Percentiles rank a stretch among this genome's conserved stretches.
Conservation (phyloP, 164 flowering plant genomes). For the Annona squamosa region DNA sequence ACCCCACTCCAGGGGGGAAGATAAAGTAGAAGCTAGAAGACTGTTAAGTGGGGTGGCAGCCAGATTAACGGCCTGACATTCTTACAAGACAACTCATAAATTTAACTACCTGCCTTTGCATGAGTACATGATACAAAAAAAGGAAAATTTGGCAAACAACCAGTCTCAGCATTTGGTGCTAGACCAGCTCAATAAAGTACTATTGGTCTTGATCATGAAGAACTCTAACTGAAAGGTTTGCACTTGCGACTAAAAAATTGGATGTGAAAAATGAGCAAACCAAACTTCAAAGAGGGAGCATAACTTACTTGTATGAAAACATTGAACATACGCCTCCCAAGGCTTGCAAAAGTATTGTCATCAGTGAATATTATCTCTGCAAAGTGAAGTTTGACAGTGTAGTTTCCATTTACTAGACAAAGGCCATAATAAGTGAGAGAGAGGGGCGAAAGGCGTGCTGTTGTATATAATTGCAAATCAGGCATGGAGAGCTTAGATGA, state of each 20-base stretch:
- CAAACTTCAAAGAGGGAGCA: not conserved
- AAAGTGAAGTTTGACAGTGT: slow-evolving; percentile 78
- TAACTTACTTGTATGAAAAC: slow-evolving; percentile 52
- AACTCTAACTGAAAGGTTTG: not conserved
- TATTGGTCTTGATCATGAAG: not conserved
- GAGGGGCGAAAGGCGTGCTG: slow-evolving; percentile 60
- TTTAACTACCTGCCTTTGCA: too few species aligned
- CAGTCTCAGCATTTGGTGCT: not conserved
- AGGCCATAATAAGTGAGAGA: slow-evolving; percentile 76
- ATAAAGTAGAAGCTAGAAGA: too few species aligned
- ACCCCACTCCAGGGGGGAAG: too few species aligned
- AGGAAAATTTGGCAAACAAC: not conserved
- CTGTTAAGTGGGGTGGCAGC: too few species aligned
- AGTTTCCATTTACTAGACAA: slow-evolving; percentile 67
- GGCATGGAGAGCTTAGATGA: slow-evolving; percentile 29
- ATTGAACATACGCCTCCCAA: slow-evolving; percentile 69
- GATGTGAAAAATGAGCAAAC: not conserved
- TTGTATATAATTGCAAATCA: slow-evolving; percentile 37
- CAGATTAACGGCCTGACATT: too few species aligned
- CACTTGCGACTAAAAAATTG: not conserved
- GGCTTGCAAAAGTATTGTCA: slow-evolving; percentile 48
- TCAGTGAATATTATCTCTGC: slow-evolving; percentile 57
- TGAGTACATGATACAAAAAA: too few species aligned
- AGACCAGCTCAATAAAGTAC: not conserved
- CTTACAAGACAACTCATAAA: too few species aligned